Conservation (phyloP, 768 basidiomycete genomes). For the Hypholoma fasciculare region DNA sequence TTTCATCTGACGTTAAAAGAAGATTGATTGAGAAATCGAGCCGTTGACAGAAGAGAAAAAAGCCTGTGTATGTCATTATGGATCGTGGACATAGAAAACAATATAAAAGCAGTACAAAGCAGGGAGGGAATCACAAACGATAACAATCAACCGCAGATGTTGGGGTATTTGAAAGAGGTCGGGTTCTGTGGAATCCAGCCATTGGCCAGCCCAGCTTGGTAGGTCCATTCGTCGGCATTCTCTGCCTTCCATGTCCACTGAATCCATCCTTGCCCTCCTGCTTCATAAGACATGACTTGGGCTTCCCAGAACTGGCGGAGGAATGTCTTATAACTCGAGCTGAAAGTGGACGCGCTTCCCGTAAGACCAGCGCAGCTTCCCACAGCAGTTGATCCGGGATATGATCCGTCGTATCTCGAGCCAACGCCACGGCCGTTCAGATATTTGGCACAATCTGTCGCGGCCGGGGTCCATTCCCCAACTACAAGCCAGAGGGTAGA, state of each 20-base stretch:
- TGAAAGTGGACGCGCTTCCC: conserved; percentile 75
- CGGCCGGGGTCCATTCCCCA: conserved; percentile 85
- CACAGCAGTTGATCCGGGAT: conserved; percentile 59
- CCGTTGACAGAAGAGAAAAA: too few relatives aligned
- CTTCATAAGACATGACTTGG: conserved; percentile 74
- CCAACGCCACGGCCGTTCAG: conserved; percentile 82
- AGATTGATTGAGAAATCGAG: too few relatives aligned
- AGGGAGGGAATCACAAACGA: too few relatives aligned
- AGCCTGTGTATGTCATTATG: too few relatives aligned
- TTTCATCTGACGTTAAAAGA: too few relatives aligned
- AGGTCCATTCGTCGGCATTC: conserved; percentile 86
- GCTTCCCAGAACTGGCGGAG: conserved; percentile 84
- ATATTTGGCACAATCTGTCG: conserved; percentile 78
- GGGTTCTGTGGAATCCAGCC: conserved; percentile 83
- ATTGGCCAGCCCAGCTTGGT: conserved; percentile 73
- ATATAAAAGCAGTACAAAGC: too few relatives aligned
- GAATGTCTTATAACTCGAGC: conserved; percentile 77
- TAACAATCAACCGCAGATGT: conserved; percentile 51
- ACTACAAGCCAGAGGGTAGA: conserved; percentile 81
- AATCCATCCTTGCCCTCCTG: conserved; percentile 63
- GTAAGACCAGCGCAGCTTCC: conserved; percentile 78
- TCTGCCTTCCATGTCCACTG: conserved; percentile 89
- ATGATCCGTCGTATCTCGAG: conserved; percentile 65
- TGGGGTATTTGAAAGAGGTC: conserved; percentile 51
- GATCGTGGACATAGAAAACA: too few relatives aligned